Conservation (phyloP, 75 land plant genomes). For the Adiantum capillusveneris region DNA sequence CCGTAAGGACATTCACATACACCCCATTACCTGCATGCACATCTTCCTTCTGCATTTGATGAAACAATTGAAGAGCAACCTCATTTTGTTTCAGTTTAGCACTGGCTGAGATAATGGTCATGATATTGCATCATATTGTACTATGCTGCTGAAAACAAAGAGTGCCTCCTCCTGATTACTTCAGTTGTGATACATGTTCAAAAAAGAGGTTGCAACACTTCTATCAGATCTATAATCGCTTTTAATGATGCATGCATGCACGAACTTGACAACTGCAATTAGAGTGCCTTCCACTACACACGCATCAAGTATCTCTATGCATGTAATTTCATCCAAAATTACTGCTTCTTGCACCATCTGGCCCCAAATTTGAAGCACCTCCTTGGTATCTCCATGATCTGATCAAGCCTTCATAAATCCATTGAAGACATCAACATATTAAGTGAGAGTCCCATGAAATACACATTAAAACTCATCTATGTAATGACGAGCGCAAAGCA, state of each 20-base stretch:
- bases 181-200: constrained; percentile 29
- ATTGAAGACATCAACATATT: constrained; percentile 21
- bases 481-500: no score
- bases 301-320: constrained; percentile 17
- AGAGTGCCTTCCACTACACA: constrained; percentile 12
- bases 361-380: constrained; percentile 11
- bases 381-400: neutral
- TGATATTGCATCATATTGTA: constrained; percentile 7
- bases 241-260: constrained; percentile 15
- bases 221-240: constrained; percentile 15
- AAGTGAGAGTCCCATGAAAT: constrained; percentile 12
- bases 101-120: constrained; percentile 16
- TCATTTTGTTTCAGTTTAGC: constrained; percentile 1
- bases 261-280: constrained; percentile 2
- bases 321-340: constrained; percentile 11
- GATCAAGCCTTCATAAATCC: constrained; percentile 16
- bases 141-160: constrained; percentile 8
- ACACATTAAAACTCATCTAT: constrained; percentile 10
- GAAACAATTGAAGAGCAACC: neutral
- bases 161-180: constrained; percentile 17
- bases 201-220: constrained; percentile 13
- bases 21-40: constrained; percentile 1
- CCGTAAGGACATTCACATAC: constrained; percentile 6
- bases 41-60: constrained; percentile 9
- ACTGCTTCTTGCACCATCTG: constrained; percentile 10